These are phyloP conservation scores for Malassezia japonica DNA, from an alignment of 1,284 basidiomycete species.

Conservation along the genomic window DNA sequence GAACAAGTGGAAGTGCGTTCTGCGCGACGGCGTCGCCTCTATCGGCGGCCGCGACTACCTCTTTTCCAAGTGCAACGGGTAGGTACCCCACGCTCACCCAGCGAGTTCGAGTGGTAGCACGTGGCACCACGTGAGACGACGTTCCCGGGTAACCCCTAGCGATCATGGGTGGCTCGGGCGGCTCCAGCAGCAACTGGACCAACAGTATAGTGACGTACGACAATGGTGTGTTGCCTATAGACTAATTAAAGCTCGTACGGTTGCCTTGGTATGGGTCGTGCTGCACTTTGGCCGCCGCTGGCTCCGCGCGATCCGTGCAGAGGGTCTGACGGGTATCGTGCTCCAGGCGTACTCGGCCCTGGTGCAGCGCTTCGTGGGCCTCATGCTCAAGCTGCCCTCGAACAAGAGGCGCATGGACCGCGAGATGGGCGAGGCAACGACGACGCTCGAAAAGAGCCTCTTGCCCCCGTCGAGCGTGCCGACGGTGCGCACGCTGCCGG, in stretches of 20 bases:
- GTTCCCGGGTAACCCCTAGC: too few species aligned
- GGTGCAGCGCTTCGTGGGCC: constrained; percentile 18
- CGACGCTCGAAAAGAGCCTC: constrained; percentile 38
- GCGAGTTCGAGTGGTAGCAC: constrained; percentile 18
- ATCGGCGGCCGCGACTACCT: constrained; percentile 95
- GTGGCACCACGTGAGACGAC: constrained; percentile 2
- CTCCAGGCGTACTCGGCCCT: background rate
- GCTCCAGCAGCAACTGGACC: too few species aligned
- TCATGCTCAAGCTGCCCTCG: constrained; percentile 37
- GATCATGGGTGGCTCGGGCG: too few species aligned
- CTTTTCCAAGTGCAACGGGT: constrained; percentile 76
- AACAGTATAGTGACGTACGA: background rate
- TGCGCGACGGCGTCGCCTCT: constrained; percentile 96
- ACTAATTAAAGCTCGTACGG: constrained; percentile 3
- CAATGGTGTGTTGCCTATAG: background rate
- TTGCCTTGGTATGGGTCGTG: constrained; percentile 7
- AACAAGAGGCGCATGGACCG: constrained; percentile 31
- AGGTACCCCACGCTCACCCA: constrained; percentile 13
- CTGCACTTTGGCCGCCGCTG: constrained; percentile 7
- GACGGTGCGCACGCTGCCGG: constrained; percentile 25
- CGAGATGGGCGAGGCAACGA: constrained; percentile 37
- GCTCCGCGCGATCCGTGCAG: constrained; percentile 8
- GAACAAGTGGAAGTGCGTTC: constrained; percentile 99
- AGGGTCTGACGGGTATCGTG: background rate
- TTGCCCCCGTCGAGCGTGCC: constrained; percentile 27